Percentiles rank a stretch among this genome's conserved stretches.
Conservation (phyloP, 371 early-diverging fungal species). For the Rhizopus arrhizus region DNA sequence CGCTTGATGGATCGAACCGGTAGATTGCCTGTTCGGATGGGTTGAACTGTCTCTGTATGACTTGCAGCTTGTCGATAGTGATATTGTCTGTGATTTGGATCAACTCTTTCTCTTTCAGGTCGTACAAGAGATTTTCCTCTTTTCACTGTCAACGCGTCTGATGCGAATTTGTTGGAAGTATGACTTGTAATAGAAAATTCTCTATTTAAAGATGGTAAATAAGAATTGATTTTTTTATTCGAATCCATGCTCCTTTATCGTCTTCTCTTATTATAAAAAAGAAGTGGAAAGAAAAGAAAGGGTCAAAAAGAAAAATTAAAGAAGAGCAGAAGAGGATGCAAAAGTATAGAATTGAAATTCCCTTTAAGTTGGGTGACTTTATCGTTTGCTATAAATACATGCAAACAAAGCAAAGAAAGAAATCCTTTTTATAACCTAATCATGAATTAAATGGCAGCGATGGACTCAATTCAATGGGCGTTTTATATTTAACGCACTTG, state of each 20-base stretch:
- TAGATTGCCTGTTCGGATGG: constrained; percentile 42
- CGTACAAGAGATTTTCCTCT: constrained; percentile 70
- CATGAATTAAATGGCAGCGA: background rate
- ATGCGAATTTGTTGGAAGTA: constrained; percentile 14
- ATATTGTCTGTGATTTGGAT: constrained; percentile 56
- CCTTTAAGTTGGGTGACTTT: background rate
- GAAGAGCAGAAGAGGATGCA: background rate
- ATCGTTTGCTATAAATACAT: background rate
- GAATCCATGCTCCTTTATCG: background rate
- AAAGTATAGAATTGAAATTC: background rate
- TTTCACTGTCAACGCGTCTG: constrained; percentile 12
- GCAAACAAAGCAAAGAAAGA: background rate
- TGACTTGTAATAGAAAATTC: constrained; percentile 18
- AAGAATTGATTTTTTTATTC: constrained; percentile 17
- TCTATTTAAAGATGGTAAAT: constrained; percentile 23
- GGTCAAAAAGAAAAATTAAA: background rate
- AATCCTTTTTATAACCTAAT: constrained; percentile 3
- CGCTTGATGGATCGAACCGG: constrained; percentile 34
- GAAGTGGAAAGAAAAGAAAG: background rate
- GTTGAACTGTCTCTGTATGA: constrained; percentile 22
- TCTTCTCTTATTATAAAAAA: background rate
- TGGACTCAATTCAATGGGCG: no score
- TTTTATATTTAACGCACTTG: no score
- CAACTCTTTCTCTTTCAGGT: constrained; percentile 68
- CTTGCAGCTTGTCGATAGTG: constrained; percentile 56